Evolutionary conservation across 768 basidiomycete genomes (phyloP).

Genomic region (Pulveroboletus sp.): DNA sequence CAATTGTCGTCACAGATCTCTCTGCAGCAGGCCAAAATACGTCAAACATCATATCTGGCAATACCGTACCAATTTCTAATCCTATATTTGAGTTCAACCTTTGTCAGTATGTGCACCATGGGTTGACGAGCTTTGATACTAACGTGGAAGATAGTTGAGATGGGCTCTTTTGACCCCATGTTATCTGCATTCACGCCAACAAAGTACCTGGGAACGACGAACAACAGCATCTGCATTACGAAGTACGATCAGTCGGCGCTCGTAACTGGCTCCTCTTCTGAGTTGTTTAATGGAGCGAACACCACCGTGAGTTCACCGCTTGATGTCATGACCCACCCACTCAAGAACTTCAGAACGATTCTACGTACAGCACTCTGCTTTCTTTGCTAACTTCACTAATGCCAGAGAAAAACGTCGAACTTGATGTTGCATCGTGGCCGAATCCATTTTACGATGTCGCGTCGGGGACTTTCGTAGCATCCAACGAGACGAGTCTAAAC

Average conservation of each 20-base stretch:
- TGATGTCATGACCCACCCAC: not conserved
- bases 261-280: constrained; percentile 39
- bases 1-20: constrained; percentile 32
- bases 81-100: constrained; percentile 35
- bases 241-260: constrained; percentile 34
- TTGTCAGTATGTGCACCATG: constrained; percentile 17
- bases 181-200: constrained; percentile 43
- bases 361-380: constrained; percentile 9
- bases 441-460: constrained; percentile 38
- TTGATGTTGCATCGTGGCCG: constrained; percentile 32
- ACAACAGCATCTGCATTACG: constrained; percentile 28
- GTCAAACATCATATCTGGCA: constrained; percentile 16
- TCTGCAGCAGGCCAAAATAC: constrained; percentile 23
- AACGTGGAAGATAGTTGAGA: constrained; percentile 28
- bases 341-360: constrained; percentile 5
- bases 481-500: constrained; percentile 28
- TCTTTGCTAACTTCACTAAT: constrained; percentile 17
- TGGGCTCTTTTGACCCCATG: constrained; percentile 40
- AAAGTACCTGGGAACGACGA: constrained; percentile 41
- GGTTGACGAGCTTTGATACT: not conserved
- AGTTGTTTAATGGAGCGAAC: constrained; percentile 31
- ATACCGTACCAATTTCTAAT: constrained; percentile 29
- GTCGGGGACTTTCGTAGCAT: constrained; percentile 31
- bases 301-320: constrained; percentile 18
- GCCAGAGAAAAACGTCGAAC: constrained; percentile 24